Evolutionary conservation across 2,329 filamentous ascomycete genomes (phyloP), one percentile per base, ranked within the genome.

Genomic region (Cladorrhinum sp.): DNA sequence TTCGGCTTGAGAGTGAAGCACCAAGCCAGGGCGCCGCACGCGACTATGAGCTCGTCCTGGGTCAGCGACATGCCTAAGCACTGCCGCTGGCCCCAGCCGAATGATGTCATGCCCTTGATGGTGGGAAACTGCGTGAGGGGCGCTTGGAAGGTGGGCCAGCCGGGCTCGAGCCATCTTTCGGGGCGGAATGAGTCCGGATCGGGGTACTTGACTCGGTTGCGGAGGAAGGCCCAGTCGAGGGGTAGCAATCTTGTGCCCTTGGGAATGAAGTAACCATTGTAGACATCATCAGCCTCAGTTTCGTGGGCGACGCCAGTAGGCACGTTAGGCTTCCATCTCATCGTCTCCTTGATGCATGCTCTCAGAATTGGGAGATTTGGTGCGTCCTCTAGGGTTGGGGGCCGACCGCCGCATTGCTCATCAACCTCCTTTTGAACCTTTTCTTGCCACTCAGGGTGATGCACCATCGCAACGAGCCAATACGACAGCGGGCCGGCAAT

Each of bases 11-110:
- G 77, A 55, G 71, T 73, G 63, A 75, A 75, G 56, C 69, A 71
- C 73, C 73, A 84, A 60, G 68, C 73, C n/a, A 83, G 69, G 14
- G 77, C 77, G 21, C 80, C 79, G 60, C 80, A 82, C 0, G 79
- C 79, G 6, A 82, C 75, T 5, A 83, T 66, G n/a, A 79, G 72
- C 66, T 81, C 79, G 58, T 81, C 78, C 60, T 75, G 73, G 6
- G 73, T 75, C 18, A 76, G 59, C 1, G 69, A 70, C 64, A 73
- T 72, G 18, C 73, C 73, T 4, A 75, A 64, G 48, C 73, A 75
- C 49, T 75, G 73, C 3, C 82, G 75, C 51, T 82, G 75, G 2
- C 82, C 82, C 71, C 82, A 83, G 16, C 82, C 82, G 61, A 85
- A 85, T 28, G 80, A 78, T 7, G 77, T 77, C 69, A 79, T 77